These are phyloP conservation scores for Alternaria sp. DNA, from an alignment of 2,329 filamentous ascomycete genomes.

Conservation along the genomic window DNA sequence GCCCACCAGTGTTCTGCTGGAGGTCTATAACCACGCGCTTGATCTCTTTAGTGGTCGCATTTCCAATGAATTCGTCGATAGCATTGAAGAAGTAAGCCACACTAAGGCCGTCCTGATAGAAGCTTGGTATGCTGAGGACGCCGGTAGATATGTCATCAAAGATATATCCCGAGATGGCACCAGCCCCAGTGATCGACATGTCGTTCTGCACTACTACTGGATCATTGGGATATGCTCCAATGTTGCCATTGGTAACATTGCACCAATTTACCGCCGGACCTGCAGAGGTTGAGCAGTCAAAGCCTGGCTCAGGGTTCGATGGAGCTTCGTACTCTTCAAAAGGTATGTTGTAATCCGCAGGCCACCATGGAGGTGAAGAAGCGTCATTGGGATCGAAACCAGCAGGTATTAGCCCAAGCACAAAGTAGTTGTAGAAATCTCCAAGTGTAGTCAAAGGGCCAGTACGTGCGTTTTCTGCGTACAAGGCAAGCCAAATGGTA, in stretches of 20 bases:
- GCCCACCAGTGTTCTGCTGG: slow-evolving; percentile 66
- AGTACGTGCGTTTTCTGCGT: slow-evolving; percentile 4
- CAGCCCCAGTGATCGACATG: slow-evolving; percentile 25
- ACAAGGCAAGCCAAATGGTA: neutral
- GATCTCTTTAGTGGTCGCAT: slow-evolving; percentile 56
- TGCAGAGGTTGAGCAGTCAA: neutral
- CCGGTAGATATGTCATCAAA: slow-evolving; percentile 50
- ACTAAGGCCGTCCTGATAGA: slow-evolving; percentile 30
- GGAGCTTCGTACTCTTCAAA: neutral
- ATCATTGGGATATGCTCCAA: slow-evolving; percentile 33
- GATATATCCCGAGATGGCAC: slow-evolving; percentile 55
- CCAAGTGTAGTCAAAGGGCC: slow-evolving; percentile 52
- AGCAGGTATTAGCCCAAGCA: slow-evolving; percentile 27
- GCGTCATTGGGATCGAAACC: slow-evolving; percentile 29
- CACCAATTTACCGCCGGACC: neutral
- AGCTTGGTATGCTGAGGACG: slow-evolving; percentile 56
- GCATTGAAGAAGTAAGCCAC: slow-evolving; percentile 32
- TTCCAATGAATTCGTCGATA: slow-evolving; percentile 54
- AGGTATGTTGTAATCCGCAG: neutral
- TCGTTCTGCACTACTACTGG: slow-evolving; percentile 31
- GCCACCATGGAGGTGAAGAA: too few relatives aligned
- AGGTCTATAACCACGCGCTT: slow-evolving; percentile 69
- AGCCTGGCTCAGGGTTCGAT: neutral
- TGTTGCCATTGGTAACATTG: slow-evolving; percentile 2
- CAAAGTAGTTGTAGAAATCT: slow-evolving; percentile 58